Evolutionary conservation across 331 rosid genomes (phyloP), one percentile per base, ranked within the genome.

Genomic region (Quercus lobata): DNA sequence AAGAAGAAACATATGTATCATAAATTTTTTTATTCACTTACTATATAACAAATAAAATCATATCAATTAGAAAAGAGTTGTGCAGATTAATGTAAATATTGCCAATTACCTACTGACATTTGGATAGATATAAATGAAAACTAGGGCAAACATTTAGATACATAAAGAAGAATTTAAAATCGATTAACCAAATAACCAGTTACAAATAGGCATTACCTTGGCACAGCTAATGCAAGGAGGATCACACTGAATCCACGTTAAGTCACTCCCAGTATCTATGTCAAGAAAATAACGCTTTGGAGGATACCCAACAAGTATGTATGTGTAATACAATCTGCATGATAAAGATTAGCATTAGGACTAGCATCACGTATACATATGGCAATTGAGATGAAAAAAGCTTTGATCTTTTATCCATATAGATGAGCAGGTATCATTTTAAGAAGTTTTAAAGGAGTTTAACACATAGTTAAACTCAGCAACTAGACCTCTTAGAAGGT

Each of bases 171-270:
- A 69, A 70, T 62, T 57, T 17, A 63, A 73, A 73, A 25, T 30
- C 16, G 66, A 75, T 5, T 3, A 27, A 73, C 41, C 27, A 16
- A 29, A 54, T 7, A 37, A 44, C 58, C 25, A 65, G n/a, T 74
- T 57, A 77, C 30, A 53, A 25, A 22, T 7, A 85, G 80, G 53
- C 55, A 71, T 74, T 86, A 92, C 97, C 94, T 91, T 92, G 3
- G 92, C 91, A 84, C 97, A 92, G 74, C 94, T 91, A 79, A 46
- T 81, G 82, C 97, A 92, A 14, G 97, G 97, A 70, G 97, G 94
- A 65, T 92, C 96, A 83, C 97, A 92, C 46, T 92, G 97, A 53
- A 92, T 84, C 94, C 97, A 91, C 11, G 96, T 89, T 74, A 92
- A 86, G 84, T 92, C 97, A 85, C 97, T 92, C 57, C 97, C 97